These are phyloP conservation scores for Mollisiaceae sp. DNA, from an alignment of 2,329 filamentous ascomycete genomes.

Conservation along the genomic window DNA sequence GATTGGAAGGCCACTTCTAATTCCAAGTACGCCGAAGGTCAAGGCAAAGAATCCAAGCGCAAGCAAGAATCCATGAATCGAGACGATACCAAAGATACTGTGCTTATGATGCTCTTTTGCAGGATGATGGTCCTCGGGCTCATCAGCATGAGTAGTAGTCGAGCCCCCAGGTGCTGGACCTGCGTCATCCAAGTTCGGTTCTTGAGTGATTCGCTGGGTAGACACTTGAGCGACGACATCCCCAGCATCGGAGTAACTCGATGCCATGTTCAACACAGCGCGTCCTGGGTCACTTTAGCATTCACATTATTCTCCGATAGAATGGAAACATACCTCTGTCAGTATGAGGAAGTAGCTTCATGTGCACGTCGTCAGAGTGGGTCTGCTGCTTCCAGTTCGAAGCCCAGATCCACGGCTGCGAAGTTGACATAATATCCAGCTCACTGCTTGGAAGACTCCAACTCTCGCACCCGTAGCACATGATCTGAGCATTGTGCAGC, in stretches of 20 bases:
- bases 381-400: slow-evolving; percentile 19
- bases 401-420: slow-evolving; percentile 27
- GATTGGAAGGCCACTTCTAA: slow-evolving; percentile 19
- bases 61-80: slow-evolving; percentile 23
- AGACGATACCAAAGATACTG: slow-evolving; percentile 18
- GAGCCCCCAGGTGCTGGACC: background rate
- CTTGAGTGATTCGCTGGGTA: slow-evolving; percentile 3
- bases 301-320: background rate
- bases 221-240: slow-evolving; percentile 12
- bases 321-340: slow-evolving; percentile 9
- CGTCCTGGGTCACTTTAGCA: slow-evolving; percentile 1
- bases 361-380: slow-evolving; percentile 10
- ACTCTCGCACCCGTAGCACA: slow-evolving; percentile 24
- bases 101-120: slow-evolving; percentile 22
- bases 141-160: background rate
- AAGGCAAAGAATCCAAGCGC: slow-evolving; percentile 21
- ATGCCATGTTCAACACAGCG: slow-evolving; percentile 13
- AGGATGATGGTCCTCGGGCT: background rate
- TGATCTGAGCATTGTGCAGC: slow-evolving; percentile 18
- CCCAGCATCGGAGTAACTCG: background rate
- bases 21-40: slow-evolving; percentile 18
- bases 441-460: slow-evolving; percentile 12
- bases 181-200: background rate
- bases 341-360: slow-evolving; percentile 18
- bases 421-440: slow-evolving; percentile 11